Conservation (phyloP, 371 early-diverging fungal genomes). For the Thermomucor indicae-seudaticae region DNA sequence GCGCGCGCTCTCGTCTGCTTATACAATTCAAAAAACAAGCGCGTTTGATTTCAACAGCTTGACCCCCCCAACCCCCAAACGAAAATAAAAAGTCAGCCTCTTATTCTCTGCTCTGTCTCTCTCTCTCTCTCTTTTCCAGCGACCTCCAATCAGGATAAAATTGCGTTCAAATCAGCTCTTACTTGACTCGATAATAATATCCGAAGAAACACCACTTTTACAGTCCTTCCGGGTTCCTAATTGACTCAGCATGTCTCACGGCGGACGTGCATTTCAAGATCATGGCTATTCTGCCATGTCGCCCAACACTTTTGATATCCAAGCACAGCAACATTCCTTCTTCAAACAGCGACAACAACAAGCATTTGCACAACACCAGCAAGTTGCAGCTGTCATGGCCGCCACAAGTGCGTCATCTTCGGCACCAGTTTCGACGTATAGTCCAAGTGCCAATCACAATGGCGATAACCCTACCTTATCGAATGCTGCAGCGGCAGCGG, state of each 20-base stretch:
- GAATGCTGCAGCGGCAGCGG: conserved; percentile 13
- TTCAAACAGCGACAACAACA: conserved; percentile 8
- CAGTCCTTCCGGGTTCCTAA: too few species aligned
- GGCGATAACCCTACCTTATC: not conserved
- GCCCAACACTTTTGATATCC: conserved; percentile 11
- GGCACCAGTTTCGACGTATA: not conserved
- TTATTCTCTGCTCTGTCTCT: too few species aligned
- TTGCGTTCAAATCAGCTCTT: too few species aligned
- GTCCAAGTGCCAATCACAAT: conserved; percentile 3
- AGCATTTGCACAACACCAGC: not conserved
- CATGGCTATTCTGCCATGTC: conserved; percentile 13
- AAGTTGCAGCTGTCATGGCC: conserved; percentile 3
- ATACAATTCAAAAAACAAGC: too few species aligned
- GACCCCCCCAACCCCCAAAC: too few species aligned
- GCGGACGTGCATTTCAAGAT: conserved; percentile 13
- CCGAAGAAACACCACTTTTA: too few species aligned
- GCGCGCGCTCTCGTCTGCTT: too few species aligned
- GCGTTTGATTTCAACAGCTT: too few species aligned
- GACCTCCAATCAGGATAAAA: too few species aligned
- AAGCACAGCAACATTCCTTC: conserved; percentile 9
- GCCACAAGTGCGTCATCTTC: conserved; percentile 5
- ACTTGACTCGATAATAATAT: too few species aligned
- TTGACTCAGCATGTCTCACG: conserved; percentile 19
- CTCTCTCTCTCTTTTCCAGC: too few species aligned
- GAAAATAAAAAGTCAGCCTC: too few species aligned